phyloP scores from a whole-genome alignment of 345 rosid genomes.

The Geranium rotundifolium region DNA sequence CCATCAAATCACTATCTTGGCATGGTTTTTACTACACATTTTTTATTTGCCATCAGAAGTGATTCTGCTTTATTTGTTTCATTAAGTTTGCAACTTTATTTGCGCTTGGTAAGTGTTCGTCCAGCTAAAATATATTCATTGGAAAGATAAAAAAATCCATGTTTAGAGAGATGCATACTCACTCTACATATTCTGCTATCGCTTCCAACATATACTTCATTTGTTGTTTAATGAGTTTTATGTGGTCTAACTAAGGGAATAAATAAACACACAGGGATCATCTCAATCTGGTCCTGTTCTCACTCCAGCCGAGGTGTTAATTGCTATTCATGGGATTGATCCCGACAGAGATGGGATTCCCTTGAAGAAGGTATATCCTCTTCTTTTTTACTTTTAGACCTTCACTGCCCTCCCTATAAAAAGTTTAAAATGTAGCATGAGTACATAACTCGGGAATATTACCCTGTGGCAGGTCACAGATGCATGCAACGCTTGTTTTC shows the following conservation, averaged over 20 bases:
- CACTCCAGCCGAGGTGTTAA: slow-evolving; percentile 73
- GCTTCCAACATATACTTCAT: background rate
- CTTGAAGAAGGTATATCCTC: slow-evolving; percentile 60
- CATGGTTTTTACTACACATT: no score
- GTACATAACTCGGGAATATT: slow-evolving; percentile 9
- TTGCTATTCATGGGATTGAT: slow-evolving; percentile 86
- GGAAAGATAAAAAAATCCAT: background rate
- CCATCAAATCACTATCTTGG: background rate
- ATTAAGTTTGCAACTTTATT: no score
- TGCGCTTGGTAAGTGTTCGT: no score
- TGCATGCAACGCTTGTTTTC: slow-evolving; percentile 92
- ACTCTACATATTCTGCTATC: background rate
- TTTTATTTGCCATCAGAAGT: no score
- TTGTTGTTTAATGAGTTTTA: no score
- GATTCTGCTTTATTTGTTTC: no score
- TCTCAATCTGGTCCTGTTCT: slow-evolving; percentile 54
- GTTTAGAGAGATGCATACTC: background rate
- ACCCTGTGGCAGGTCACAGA: slow-evolving; percentile 62
- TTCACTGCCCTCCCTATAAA: slow-evolving; percentile 3
- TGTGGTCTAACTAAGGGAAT: slow-evolving; percentile 5
- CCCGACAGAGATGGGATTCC: slow-evolving; percentile 86
- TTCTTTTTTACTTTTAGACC: background rate
- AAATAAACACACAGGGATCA: slow-evolving; percentile 47
- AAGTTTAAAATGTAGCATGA: slow-evolving; percentile 7
- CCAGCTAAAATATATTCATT: no score